These are phyloP conservation scores for Trichopus zeylanicus DNA, from an alignment of 116 monocot genomes.

Conservation along the genomic window DNA sequence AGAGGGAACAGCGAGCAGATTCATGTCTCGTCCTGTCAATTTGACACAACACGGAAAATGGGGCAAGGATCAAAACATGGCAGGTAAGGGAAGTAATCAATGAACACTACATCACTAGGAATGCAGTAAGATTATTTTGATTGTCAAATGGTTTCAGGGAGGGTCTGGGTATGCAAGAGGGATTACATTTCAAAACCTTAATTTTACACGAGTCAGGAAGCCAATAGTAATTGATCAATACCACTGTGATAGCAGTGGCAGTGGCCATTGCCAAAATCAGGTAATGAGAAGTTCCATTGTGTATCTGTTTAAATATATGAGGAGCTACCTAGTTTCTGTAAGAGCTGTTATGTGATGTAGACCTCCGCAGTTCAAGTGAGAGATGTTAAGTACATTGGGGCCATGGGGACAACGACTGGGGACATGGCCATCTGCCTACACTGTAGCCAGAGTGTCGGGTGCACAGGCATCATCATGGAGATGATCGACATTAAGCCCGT, in stretches of 20 bases:
- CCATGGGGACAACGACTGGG: slow-evolving; percentile 7
- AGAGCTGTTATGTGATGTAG: neutral
- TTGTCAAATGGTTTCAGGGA: neutral
- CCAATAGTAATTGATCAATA: slow-evolving; percentile 13
- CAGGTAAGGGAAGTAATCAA: too few species aligned
- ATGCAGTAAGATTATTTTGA: too few species aligned
- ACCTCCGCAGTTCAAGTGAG: slow-evolving; percentile 6
- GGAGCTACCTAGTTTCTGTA: neutral
- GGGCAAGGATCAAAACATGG: slow-evolving; percentile 26
- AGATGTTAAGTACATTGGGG: slow-evolving; percentile 6
- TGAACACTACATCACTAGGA: too few species aligned
- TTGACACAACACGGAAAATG: slow-evolving; percentile 14
- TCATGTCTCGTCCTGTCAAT: neutral
- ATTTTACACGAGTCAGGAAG: neutral
- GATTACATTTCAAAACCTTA: slow-evolving; percentile 2
- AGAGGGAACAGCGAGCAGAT: slow-evolving; percentile 17
- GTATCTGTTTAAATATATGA: neutral
- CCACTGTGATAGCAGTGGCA: slow-evolving; percentile 1
- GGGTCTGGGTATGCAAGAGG: neutral
- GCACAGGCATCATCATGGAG: neutral
- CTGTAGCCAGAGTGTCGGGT: slow-evolving; percentile 3
- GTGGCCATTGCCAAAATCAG: slow-evolving; percentile 1
- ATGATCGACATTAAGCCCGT: neutral
- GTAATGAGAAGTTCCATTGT: neutral
- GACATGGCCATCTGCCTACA: slow-evolving; percentile 6